These are phyloP conservation scores for Sclerospora graminicola DNA, from an alignment of 352 stramenopile species.

Conservation along the genomic window DNA sequence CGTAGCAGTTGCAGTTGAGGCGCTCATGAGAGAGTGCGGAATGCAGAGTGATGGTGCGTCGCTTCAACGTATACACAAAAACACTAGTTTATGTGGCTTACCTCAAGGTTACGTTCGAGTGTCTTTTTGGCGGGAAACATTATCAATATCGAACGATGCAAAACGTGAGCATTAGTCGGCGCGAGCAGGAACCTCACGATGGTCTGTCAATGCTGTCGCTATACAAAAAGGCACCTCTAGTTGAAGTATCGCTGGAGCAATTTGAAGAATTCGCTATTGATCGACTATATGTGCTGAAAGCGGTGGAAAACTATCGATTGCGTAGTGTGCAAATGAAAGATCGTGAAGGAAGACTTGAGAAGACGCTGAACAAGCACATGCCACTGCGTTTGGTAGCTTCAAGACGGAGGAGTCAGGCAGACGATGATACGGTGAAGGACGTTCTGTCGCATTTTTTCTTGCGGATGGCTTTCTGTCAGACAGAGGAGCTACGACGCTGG, in stretches of 20 bases:
- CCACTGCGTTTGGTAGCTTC: slow-evolving; percentile 38
- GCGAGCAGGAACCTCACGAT: slow-evolving; percentile 35
- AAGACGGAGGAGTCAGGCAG: slow-evolving; percentile 35
- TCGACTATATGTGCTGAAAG: slow-evolving; percentile 86
- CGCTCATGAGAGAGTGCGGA: not conserved
- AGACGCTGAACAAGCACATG: slow-evolving; percentile 80
- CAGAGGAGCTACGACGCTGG: slow-evolving; percentile 96
- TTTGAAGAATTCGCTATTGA: slow-evolving; percentile 98
- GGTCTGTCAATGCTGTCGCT: slow-evolving; percentile 79
- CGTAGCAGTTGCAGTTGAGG: not conserved
- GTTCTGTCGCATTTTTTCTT: slow-evolving; percentile 97
- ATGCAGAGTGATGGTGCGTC: slow-evolving; percentile 9
- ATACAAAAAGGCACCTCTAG: slow-evolving; percentile 89
- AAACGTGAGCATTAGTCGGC: slow-evolving; percentile 69
- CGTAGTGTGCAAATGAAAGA: slow-evolving; percentile 62
- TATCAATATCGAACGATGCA: slow-evolving; percentile 33
- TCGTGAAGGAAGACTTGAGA: slow-evolving; percentile 67
- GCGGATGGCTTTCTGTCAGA: slow-evolving; percentile 95
- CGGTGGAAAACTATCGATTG: slow-evolving; percentile 81
- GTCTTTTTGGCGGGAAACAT: slow-evolving; percentile 20
- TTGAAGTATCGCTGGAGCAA: slow-evolving; percentile 95
- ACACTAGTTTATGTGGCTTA: not conserved
- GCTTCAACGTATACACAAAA: not conserved
- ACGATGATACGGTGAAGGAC: slow-evolving; percentile 78
- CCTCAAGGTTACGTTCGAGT: slow-evolving; percentile 1